Base-by-base conservation (phyloP, 768 basidiomycete genomes). In the Termitomyces sp. region DNA sequence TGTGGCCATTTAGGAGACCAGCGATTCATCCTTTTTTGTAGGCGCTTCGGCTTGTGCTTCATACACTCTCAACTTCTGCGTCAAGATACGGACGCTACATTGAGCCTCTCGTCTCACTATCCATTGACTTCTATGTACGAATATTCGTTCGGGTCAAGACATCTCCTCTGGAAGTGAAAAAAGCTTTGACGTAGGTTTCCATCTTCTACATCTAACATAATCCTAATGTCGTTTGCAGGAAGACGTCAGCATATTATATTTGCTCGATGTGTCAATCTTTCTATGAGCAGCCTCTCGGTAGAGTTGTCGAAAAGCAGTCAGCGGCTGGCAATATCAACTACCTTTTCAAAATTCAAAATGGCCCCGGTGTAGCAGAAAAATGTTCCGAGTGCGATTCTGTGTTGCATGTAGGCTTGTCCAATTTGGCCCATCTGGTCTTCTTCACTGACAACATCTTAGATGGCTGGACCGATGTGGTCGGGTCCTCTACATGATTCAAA, bases 401-500 rank as follows among this genome's bases (percentile, higher is more conserved):
- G 15, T 70, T 93, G 59, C 91, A 95, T 70, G 91, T 94, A 64
- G 50, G 82, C 71, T 31, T 31, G n/a, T 33, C 33, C 39, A 39
- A 33, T 39, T 38, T n/a, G 40, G 13, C n/a, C 20, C 7, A 27
- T 32, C 16, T 20, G 27, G 20, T 23, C 13, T 27, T 13, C 38
- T 27, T 13, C 38, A 39, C 42, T 50, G 48, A 53, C 16, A 40
- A 23, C 20, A 44, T 46, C 39, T 41, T 57, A 96, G 93, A 66
- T 94, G 33, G 92, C 89, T 18, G 97, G 97, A 1, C 97, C 97
- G 0, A 95, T 99, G 91, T 98, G 97, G 97, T 85, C 89, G 5
- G 94, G 88, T 1, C 83, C 88, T 1, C 70, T 99, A 22, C 97
- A 99, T 64, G 81, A 94, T 65, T 61, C 73, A 1, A 76, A 74